Base-by-base conservation (phyloP, 2,329 filamentous ascomycete species). In the Xylariaceae sp. region DNA sequence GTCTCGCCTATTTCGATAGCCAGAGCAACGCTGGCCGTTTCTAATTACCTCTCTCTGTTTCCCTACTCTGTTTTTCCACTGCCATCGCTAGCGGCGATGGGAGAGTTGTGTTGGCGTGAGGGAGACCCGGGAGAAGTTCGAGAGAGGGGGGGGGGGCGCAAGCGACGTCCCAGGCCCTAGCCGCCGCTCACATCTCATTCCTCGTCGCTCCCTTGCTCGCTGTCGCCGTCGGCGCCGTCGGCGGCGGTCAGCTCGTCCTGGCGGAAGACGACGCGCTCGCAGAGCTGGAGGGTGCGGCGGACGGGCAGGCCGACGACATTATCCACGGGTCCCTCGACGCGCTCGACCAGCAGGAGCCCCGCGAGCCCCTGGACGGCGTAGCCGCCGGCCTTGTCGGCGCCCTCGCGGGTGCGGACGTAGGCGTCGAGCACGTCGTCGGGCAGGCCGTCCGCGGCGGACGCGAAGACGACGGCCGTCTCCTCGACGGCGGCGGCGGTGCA, bases 291-390 rank as follows among this genome's bases (percentile, higher is more conserved):
- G 10, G 80, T 84, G 45, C 75, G 73, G 47, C 87, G 74, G 44
- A 96, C 69, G 6, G 92, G 92, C 58, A 98, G 58, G 0, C 92
- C 92, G 18, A 98, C 80, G 1, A 96, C 92, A 58, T 96, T 96
- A 65, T 98, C 92, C 51, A 87, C 85, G 35, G 77, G 79, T 9
- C 92, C 92, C 44, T 94, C 85, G 44, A 98, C 83, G 58, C 73
- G 82, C 57, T 95, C 88, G 10, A 98, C 79, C 37, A 98, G 61
- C 39, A 98, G 68, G 56, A 95, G 79, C 7, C 84, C 82, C 2
- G 85, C 92, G 9, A 90, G 67, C 0, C 90, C 92, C 61, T 98
- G 92, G 33, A 98, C 75, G 2, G 87, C 92, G 59, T 98, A 98
- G 0, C 92, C 92, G 2, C 92, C 92, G 0, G 92, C 92, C 68